Base-by-base conservation (phyloP, 345 rosid genomes). In the Cardamine occulta region DNA sequence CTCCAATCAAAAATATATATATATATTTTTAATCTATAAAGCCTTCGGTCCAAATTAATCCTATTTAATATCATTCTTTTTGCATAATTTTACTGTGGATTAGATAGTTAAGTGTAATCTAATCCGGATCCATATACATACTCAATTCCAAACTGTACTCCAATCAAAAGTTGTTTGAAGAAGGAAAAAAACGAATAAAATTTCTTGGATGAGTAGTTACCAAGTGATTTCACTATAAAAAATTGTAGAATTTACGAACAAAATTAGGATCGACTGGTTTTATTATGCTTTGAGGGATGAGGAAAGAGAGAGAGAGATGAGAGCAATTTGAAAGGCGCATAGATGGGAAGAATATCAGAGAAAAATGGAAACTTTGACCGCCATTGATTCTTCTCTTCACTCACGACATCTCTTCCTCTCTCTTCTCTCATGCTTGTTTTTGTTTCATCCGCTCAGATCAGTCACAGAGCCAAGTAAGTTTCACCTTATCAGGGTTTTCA, bases 341-440 rank as follows among this genome's bases (percentile, higher is more conserved):
- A 74, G 73, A 83, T 74, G 80, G 81, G 82, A 67, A 74, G 79
- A 81, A 69, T 65, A 85, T 78, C 68, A 83, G 85, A 82, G 74
- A 80, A 83, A 80, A 56, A 81, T 79, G 89, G 91, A 78, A 72
- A 79, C 88, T 74, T 85, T 90, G 97, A 92, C 92, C 96, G 79
- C 60, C 76, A 78, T 66, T 80, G 85, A 82, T 77, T 79, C 76
- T 52, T 68, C 11, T 74, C 31, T 57, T 12, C 74, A 68, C 54
- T 80, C 76, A 15, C 71, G 74, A 65, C 68, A 79, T 81, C 78
- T 73, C n/a, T 32, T 34, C 45, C 12, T 63, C 62, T 67, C 71
- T 75, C 19, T 10, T 48, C 58, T 79, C 44, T n/a, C 8, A 75
- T 52, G 67, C 39, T 19, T 63, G 51, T 69, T 70, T 76, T 65